Evolutionary conservation across 805 yeast species (phyloP), one percentile per base, ranked within the genome.

Genomic region (Clavispora asparagi): DNA sequence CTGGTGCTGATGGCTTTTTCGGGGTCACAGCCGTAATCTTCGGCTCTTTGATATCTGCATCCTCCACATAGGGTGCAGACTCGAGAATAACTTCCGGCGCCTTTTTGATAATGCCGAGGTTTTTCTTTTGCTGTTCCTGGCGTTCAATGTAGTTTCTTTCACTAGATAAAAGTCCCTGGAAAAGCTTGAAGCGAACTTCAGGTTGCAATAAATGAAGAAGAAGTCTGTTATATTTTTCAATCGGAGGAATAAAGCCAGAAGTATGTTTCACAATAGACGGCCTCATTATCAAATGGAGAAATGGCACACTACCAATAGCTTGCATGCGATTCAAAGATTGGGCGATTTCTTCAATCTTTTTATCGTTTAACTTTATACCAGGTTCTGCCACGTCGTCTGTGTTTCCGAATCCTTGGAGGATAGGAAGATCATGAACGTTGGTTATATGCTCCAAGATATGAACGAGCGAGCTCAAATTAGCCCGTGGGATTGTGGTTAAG

Each of bases 241-340:
- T 32, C 0, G 74, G 74, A 10, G 77, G 77, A 43, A 67, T 68
- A 47, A 70, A 68, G 0, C 77, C 77, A 1, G 58, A 14, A 1
- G 68, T 56, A 38, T 62, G 52, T 42, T 70, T 72, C 6, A 63
- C 56, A 6, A 64, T 60, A 1, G 76, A 66, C 0, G 77, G 77
- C 31, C 76, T 57, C 47, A 71, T 57, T 5, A 72, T 64, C 32
- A 67, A 58, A 54, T 72, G 77, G 3, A 68, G 47, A 40, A 72
- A 69, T 1, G 77, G 77, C 23, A 71, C 52, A 1, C 68, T 50
- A 0, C 73, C 75, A 26, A 71, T 60, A 1, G 49, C 38, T 2
- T 65, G 66, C 72, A 68, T 68, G 10, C 65, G 56, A 46, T 69
- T 71, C 40, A 72, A 57, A n/a, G 17, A 17, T 9, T 31, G 19